Evolutionary conservation across 805 yeast genomes (phyloP).

Genomic region (Starmera pachycereana): DNA sequence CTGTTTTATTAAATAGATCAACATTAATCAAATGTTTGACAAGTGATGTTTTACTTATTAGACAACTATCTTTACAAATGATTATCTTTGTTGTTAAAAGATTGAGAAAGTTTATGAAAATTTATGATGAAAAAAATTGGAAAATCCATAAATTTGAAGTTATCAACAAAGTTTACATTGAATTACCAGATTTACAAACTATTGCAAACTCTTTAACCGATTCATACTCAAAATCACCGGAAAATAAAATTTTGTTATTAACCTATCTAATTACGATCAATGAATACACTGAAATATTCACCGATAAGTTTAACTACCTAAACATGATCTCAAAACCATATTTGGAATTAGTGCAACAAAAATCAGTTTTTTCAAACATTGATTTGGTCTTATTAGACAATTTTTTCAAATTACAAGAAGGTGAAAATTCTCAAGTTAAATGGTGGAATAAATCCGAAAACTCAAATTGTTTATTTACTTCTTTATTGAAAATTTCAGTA

Average conservation of each 20-base stretch:
- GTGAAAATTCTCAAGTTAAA: slow-evolving; percentile 41
- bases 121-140: slow-evolving; percentile 33
- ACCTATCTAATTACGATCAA: slow-evolving; percentile 36
- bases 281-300: slow-evolving; percentile 27
- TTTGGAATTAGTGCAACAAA: slow-evolving; percentile 22
- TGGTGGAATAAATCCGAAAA: slow-evolving; percentile 65
- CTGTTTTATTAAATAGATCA: slow-evolving; percentile 50
- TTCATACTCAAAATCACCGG: slow-evolving; percentile 23
- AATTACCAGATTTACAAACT: slow-evolving; percentile 41
- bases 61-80: slow-evolving; percentile 55
- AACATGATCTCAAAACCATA: slow-evolving; percentile 24
- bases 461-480: slow-evolving; percentile 55
- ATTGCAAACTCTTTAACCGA: slow-evolving; percentile 35
- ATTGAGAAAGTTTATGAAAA: slow-evolving; percentile 28
- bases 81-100: slow-evolving; percentile 45
- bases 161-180: slow-evolving; percentile 21
- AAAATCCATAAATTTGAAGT: slow-evolving; percentile 23
- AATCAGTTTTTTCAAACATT: slow-evolving; percentile 30
- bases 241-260: slow-evolving; percentile 35
- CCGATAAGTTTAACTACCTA: slow-evolving; percentile 23
- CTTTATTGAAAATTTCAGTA: slow-evolving; percentile 44
- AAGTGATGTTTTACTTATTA: slow-evolving; percentile 38
- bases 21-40: slow-evolving; percentile 51
- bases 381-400: slow-evolving; percentile 51
- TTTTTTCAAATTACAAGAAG: slow-evolving; percentile 51